Conservation (phyloP, 129 eudicot genomes). For the Sambucus nigra region DNA sequence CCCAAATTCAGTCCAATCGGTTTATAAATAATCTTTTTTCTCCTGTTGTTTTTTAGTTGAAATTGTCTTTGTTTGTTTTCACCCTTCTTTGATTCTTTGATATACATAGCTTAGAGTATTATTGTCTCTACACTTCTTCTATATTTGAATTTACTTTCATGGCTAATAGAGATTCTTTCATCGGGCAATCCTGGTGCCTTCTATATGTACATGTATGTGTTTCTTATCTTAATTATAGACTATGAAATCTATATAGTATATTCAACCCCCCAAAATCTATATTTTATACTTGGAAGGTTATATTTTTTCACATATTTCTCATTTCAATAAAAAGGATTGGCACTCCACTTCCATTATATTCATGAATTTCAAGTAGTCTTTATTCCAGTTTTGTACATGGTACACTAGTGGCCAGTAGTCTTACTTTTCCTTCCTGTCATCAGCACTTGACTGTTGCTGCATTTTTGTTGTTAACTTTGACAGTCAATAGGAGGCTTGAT, state of each 20-base stretch:
- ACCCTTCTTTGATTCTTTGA: not conserved
- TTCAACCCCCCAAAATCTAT: no score
- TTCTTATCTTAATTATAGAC: not conserved
- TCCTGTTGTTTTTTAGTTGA: no score
- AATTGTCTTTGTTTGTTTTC: not conserved
- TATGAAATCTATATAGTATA: no score
- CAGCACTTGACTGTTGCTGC: not conserved
- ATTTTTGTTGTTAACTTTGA: not conserved
- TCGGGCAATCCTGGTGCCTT: no score
- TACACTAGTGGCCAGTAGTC: not conserved
- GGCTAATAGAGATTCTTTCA: not conserved
- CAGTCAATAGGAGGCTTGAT: conserved; percentile 97
- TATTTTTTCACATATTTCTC: no score
- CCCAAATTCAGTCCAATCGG: no score
- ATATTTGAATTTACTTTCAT: not conserved
- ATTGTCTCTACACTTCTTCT: not conserved
- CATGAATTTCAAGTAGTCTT: no score
- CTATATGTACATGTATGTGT: not conserved
- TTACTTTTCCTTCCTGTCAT: not conserved
- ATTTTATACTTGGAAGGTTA: no score
- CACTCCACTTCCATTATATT: no score
- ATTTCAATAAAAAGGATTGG: no score
- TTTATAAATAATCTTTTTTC: no score
- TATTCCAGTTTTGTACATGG: not conserved
- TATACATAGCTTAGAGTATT: not conserved